Percentiles rank a stretch among this genome's conserved stretches.
These are phyloP conservation scores for Populus hybrid DNA, from an alignment of 441 rosid species.

Conservation along the genomic window DNA sequence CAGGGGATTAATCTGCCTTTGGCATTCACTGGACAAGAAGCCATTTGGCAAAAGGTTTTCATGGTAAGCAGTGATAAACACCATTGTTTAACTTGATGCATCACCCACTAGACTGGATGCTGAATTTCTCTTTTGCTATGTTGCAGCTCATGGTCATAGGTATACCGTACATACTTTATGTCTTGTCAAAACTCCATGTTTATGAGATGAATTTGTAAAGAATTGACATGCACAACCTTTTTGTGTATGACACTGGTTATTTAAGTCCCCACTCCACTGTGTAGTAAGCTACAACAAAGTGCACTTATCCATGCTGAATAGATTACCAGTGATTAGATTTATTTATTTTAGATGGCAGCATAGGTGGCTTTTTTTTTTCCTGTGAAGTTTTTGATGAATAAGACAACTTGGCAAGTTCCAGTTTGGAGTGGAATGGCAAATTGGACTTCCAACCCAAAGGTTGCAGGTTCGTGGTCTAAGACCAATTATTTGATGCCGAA, in stretches of 20 bases:
- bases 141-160: background rate
- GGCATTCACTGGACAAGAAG: slow-evolving; percentile 96
- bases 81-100: slow-evolving; percentile 21
- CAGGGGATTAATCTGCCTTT: slow-evolving; percentile 96
- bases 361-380: too few species aligned
- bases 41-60: slow-evolving; percentile 95
- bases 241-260: background rate
- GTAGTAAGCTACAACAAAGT: background rate
- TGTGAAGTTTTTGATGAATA: too few species aligned
- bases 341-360: background rate
- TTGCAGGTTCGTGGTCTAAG: background rate
- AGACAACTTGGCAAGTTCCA: too few species aligned
- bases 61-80: slow-evolving; percentile 41
- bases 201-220: background rate
- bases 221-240: background rate
- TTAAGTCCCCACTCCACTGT: background rate
- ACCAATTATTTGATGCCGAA: background rate
- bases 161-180: background rate
- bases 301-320: background rate
- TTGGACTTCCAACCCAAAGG: background rate
- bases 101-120: background rate
- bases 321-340: too few species aligned
- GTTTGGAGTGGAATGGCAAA: background rate
- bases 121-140: background rate
- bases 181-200: background rate